Conservation (phyloP, 768 basidiomycete genomes). For the Brasilioporus rufonigricans region DNA sequence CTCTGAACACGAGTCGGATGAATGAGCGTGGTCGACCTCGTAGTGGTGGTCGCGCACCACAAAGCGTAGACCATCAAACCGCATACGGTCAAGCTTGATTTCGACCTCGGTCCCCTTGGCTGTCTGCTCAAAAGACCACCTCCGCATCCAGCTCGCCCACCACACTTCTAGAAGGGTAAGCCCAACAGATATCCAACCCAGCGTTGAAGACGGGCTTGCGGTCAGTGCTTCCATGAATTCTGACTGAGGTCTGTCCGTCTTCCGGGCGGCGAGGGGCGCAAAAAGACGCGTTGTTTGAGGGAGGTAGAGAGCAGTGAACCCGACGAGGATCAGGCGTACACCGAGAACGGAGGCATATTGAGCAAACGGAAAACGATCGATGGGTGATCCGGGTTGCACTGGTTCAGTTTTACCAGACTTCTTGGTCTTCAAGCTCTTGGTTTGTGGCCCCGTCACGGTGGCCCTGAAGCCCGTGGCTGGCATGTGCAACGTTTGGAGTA, state of each 20-base stretch:
- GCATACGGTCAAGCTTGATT: constrained; percentile 41
- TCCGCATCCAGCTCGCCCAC: constrained; percentile 70
- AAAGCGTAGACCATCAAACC: constrained; percentile 37
- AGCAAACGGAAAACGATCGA: constrained; percentile 45
- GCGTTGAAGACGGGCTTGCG: constrained; percentile 51
- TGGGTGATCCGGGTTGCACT: neutral
- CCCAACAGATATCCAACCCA: constrained; percentile 57
- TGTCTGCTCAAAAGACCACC: constrained; percentile 50
- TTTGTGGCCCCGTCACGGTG: too few species aligned
- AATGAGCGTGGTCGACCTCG: neutral
- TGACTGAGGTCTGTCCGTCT: constrained; percentile 64
- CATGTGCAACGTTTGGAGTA: neutral
- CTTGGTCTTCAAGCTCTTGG: neutral
- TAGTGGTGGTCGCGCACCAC: constrained; percentile 33
- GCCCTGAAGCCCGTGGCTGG: too few species aligned
- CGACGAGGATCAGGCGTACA: constrained; percentile 63
- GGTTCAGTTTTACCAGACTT: neutral
- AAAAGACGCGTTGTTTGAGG: constrained; percentile 56
- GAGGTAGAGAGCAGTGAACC: constrained; percentile 66
- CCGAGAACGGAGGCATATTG: constrained; percentile 66
- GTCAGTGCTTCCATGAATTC: constrained; percentile 70
- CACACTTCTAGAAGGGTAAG: constrained; percentile 55
- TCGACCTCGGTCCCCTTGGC: constrained; percentile 43
- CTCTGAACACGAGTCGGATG: constrained; percentile 38
- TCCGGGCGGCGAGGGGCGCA: constrained; percentile 32